Conservation (phyloP, 202 grass and related monocot species). For the Setaria italica region DNA sequence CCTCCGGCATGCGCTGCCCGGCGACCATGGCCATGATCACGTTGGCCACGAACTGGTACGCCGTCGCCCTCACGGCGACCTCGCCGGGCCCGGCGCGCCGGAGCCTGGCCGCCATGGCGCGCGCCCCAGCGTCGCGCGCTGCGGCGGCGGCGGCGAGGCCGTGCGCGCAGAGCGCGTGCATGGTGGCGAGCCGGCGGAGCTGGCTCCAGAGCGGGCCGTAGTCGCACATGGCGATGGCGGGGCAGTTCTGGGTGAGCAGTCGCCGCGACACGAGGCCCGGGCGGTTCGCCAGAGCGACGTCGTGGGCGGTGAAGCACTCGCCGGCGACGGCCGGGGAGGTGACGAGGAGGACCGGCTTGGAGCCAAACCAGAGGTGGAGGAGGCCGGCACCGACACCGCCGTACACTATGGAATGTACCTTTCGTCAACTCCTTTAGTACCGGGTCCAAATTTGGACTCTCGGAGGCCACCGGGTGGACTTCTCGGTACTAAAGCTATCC, state of each 20-base stretch:
- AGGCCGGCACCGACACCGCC: constrained; percentile 33
- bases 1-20: constrained; percentile 43
- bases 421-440: too few relatives aligned
- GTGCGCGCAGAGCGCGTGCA: constrained; percentile 50
- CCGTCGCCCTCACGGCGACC: constrained; percentile 44
- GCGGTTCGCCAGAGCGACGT: constrained; percentile 59
- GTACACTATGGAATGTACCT: too few relatives aligned
- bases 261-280: constrained; percentile 44
- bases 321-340: constrained; percentile 50
- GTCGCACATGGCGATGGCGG: constrained; percentile 27
- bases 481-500: too few relatives aligned
- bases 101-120: constrained; percentile 49
- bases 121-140: constrained; percentile 35
- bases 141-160: constrained; percentile 31
- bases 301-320: constrained; percentile 71
- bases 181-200: constrained; percentile 55
- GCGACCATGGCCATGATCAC: constrained; percentile 68
- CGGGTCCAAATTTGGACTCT: too few relatives aligned
- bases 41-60: constrained; percentile 52
- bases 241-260: constrained; percentile 38
- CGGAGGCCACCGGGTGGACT: too few relatives aligned
- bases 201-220: constrained; percentile 61
- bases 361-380: constrained; percentile 62
- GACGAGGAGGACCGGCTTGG: constrained; percentile 50
- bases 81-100: constrained; percentile 32